Conservation (phyloP, 169 alveolate species). For the Eimeria nieschulzi region DNA sequence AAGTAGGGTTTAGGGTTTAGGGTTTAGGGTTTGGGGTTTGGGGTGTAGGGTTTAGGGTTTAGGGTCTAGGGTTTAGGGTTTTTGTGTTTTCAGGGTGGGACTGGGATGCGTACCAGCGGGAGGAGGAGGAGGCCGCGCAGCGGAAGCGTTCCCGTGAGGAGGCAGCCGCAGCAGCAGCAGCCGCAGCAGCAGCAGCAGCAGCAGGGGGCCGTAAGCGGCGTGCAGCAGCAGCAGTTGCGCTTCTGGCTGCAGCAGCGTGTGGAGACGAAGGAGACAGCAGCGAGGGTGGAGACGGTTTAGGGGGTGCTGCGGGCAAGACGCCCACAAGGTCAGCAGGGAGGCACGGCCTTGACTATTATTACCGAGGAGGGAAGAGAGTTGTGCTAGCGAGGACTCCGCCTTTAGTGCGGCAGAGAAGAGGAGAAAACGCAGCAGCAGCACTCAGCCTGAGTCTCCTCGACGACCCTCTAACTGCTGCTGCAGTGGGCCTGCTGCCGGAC, state of each 20-base stretch:
- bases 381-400: slow-evolving; percentile 33
- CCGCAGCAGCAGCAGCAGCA: slow-evolving; percentile 55
- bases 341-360: slow-evolving; percentile 29
- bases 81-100: slow-evolving; percentile 56
- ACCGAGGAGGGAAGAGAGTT: slow-evolving; percentile 8
- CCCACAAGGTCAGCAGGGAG: slow-evolving; percentile 17
- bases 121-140: slow-evolving; percentile 65
- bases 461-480: slow-evolving; percentile 27
- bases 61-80: slow-evolving; percentile 10
- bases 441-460: slow-evolving; percentile 7
- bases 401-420: slow-evolving; percentile 9
- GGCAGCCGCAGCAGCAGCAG: slow-evolving; percentile 58
- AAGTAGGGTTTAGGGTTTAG: slow-evolving; percentile 50
- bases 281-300: slow-evolving; percentile 6
- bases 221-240: slow-evolving; percentile 43
- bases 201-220: slow-evolving; percentile 16
- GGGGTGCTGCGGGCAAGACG: slow-evolving; percentile 2
- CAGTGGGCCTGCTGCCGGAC: slow-evolving; percentile 41
- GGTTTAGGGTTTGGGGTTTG: not conserved
- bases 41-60: slow-evolving; percentile 17
- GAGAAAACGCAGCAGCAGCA: slow-evolving; percentile 17
- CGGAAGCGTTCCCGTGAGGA: slow-evolving; percentile 55
- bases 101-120: slow-evolving; percentile 71
- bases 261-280: slow-evolving; percentile 6
- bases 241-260: slow-evolving; percentile 26